Base-by-base conservation (phyloP, 768 basidiomycete species). In the Phlegmacium glaucopus region DNA sequence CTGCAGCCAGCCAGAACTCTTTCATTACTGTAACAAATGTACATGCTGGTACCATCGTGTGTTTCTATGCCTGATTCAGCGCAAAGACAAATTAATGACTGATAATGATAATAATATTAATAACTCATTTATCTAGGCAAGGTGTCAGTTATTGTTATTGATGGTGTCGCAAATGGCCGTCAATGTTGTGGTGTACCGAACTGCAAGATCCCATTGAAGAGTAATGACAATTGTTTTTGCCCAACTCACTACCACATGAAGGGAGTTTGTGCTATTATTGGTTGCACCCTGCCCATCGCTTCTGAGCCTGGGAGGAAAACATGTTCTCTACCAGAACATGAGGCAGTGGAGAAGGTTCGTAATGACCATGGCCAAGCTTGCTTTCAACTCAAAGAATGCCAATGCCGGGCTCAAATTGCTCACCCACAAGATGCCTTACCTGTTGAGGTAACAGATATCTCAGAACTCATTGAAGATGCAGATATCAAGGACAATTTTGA, bases 11-110 rank as follows among this genome's bases (percentile, higher is more conserved):
- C 47, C 49, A 11, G 49, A 49, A n/a, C 10, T 55, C 12, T 27
- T 44, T 11, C 57, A 58, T 29, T 41, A 42, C 27, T 58, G 57
- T 38, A 48, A 42, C 17, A 55, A 43, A 29, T 53, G 51, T 26
- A 49, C 46, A n/a, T 47, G 45, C 9, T 29, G 46, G 26, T 55
- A 49, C 27, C n/a, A 30, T 32, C n/a, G n/a, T n/a, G n/a, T n/a
- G 44, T 17, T 4, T 35, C 15, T 40, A 16, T 5, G 3, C 26
- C 12, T 26, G 27, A 15, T 43, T 43, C 25, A 32, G 9, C 8
- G 15, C 25, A 11, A n/a, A 15, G n/a, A n/a, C n/a, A n/a, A n/a
- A n/a, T n/a, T 4, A 13, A 27, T 9, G 34, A 37, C 13, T 8
- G 9, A 17, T 39, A 12, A 29, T 34, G 9, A 17, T 16, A 12